These are phyloP conservation scores for Ascodesmis nigricans DNA, from an alignment of 495 filamentous ascomycete genomes.

Conservation along the genomic window DNA sequence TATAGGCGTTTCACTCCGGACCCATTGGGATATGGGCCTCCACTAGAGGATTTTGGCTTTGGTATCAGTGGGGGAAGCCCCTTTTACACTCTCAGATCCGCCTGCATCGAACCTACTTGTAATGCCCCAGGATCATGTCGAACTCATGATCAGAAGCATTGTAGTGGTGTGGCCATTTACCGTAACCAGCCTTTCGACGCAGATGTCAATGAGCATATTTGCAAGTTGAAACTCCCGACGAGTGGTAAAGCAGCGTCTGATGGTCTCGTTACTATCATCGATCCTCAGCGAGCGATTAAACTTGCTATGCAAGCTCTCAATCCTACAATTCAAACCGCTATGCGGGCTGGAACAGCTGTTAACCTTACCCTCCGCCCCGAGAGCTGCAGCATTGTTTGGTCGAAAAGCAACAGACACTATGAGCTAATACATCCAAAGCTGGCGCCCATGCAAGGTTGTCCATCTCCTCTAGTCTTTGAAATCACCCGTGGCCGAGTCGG, in stretches of 20 bases:
- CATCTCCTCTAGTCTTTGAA: slow-evolving; percentile 14
- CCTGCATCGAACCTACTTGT: no score
- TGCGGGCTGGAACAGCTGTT: neutral
- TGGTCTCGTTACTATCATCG: slow-evolving; percentile 12
- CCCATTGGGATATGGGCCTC: slow-evolving; percentile 1
- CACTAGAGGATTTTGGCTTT: slow-evolving; percentile 12
- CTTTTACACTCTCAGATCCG: slow-evolving; percentile 14
- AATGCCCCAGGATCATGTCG: slow-evolving; percentile 4
- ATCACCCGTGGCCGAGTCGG: slow-evolving; percentile 15
- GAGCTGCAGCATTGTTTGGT: slow-evolving; percentile 15
- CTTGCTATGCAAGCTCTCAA: slow-evolving; percentile 9
- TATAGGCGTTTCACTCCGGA: neutral
- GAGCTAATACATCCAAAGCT: slow-evolving; percentile 17
- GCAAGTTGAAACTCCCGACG: slow-evolving; percentile 11
- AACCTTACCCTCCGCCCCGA: neutral
- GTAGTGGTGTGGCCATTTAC: no score
- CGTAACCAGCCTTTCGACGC: slow-evolving; percentile 8
- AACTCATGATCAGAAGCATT: slow-evolving; percentile 11
- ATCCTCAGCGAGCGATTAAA: slow-evolving; percentile 15
- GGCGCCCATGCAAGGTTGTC: slow-evolving; percentile 10
- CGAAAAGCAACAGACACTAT: slow-evolving; percentile 8
- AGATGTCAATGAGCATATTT: slow-evolving; percentile 10
- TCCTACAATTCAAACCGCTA: slow-evolving; percentile 1
- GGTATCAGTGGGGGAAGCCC: slow-evolving; percentile 9
- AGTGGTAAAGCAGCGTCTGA: slow-evolving; percentile 4